Base-by-base conservation (phyloP, 1,284 basidiomycete genomes). In the Melampsora americana region DNA sequence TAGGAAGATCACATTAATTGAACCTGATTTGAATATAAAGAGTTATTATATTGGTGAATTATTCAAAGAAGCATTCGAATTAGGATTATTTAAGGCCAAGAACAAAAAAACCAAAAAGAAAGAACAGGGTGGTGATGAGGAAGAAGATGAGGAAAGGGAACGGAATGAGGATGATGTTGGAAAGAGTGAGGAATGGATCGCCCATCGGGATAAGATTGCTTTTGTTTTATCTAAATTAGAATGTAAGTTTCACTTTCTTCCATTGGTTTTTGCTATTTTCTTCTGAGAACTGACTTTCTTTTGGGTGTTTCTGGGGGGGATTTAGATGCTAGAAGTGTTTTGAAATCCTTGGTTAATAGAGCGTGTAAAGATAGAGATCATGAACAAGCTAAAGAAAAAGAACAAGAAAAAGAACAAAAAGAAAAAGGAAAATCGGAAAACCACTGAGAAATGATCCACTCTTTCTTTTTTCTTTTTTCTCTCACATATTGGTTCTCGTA, bases 151-250 rank as follows among this genome's bases (percentile, higher is more conserved):
- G 11, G 16, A 62, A 14, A 9, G 5, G n/a, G 35, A 60, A 2
- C 48, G 62, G 6, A 61, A 66, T n/a, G 62, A 66, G 1, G 62
- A 35, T 14, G 72, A 74, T 67, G 50, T 44, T 30, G 72, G 39
- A 9, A 42, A 60, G 44, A 64, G 66, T 61, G 46, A 62, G 7
- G 65, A 74, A 12, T 67, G 72, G 72, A 66, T 74, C 12, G 65
- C 48, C 7, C 48, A 67, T 20, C 65, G 66, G 39, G 66, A 74
- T 35, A 74, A 74, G 32, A 56, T 74, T 16, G 72, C 72, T 9
- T 74, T 74, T 60, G 72, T 74, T n/a, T 61, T 74, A 46, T 67
- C 72, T 30, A 74, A 74, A 35, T 39, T 74, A 60, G 65, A 74
- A 35, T 74, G 72, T 74, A 39, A 67, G 72, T 73, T 61, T 53